Evolutionary conservation across 1,139 yeast genomes (phyloP), one percentile per base, ranked within the genome.

Genomic region (Entelexis paramagnoliae): DNA sequence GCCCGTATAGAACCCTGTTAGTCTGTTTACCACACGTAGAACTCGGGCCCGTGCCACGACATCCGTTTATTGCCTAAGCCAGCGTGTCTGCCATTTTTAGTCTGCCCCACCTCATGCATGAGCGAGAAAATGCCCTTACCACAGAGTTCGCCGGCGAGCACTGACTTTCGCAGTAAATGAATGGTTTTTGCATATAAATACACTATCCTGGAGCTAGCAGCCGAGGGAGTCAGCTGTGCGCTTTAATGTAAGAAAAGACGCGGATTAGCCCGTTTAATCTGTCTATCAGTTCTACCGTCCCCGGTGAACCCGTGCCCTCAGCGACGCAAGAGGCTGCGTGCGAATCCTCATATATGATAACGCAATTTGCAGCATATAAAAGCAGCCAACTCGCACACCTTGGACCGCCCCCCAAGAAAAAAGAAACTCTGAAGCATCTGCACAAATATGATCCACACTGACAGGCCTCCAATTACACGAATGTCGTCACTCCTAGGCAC

Each of bases 401-500:
- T 22, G 6, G 6, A 4, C 24, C 6, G 24, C 24, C 6, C 6
- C n/a, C n/a, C n/a, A n/a, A n/a, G n/a, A n/a, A n/a, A n/a, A 22
- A 22, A 6, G 6, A 22, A 4, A 4, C 24, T 22, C 6, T 22
- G 24, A 22, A 22, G 24, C 24, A 22, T 22, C 24, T 22, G 6
- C 6, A 22, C 6, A 4, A 22, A 22, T 22, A 49, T 52, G 55
- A 34, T 52, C 13, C 22, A 46, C 10, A 17, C 33, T 16, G 26
- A 32, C 8, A 45, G 53, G 7, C 55, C 55, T 1, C 46, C 51
- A 16, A 46, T 51, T 16, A 45, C 53, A 16, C 49, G 48, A 11
- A 45, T 42, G 24, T 53, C 59, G 16, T 55, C 60, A 5, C 51
- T 57, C 24, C 50, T 59, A n/a, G 62, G 62, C 26, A 55, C 58